Percentiles rank a stretch among this genome's conserved stretches.
Evolutionary conservation across 805 yeast species (phyloP).

Genomic region (Kodamaea restingae): DNA sequence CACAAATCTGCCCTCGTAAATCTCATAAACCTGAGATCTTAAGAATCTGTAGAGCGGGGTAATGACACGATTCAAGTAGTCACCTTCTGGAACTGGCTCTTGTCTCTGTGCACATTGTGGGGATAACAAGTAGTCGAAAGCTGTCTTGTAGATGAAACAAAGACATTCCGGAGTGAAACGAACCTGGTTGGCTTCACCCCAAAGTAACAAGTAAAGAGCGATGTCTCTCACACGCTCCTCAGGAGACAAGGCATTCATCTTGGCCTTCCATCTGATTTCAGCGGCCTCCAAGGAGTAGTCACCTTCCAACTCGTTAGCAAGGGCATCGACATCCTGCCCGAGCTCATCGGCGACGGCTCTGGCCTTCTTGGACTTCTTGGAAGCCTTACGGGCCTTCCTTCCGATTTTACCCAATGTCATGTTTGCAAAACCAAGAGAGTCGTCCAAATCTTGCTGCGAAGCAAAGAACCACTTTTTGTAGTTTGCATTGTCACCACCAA

Average conservation of each 20-base stretch:
- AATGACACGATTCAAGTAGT: conserved; percentile 84
- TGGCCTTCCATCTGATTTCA: conserved; percentile 83
- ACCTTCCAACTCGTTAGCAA: conserved; percentile 71
- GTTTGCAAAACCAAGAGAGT: conserved; percentile 77
- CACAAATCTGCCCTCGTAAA: conserved; percentile 74
- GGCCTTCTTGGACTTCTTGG: conserved; percentile 76
- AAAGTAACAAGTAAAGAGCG: conserved; percentile 67
- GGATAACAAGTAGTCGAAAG: conserved; percentile 81
- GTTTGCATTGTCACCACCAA: conserved; percentile 84
- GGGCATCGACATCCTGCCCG: conserved; percentile 55
- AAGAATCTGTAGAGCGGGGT: conserved; percentile 84
- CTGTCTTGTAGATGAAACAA: conserved; percentile 93
- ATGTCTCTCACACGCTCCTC: conserved; percentile 76
- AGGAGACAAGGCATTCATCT: conserved; percentile 69
- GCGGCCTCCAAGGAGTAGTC: conserved; percentile 80
- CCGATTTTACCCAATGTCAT: conserved; percentile 74
- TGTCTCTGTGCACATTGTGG: conserved; percentile 87
- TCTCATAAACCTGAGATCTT: conserved; percentile 78
- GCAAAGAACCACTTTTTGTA: conserved; percentile 88
- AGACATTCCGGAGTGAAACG: conserved; percentile 82
- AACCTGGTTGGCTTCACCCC: conserved; percentile 94
- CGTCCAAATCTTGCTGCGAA: conserved; percentile 83
- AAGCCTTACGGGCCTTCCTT: conserved; percentile 75
- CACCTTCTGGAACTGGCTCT: conserved; percentile 85
- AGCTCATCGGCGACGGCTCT: conserved; percentile 64